Evolutionary conservation across 306 rosid species (phyloP).

Genomic region (Lathyrus tuberosus): DNA sequence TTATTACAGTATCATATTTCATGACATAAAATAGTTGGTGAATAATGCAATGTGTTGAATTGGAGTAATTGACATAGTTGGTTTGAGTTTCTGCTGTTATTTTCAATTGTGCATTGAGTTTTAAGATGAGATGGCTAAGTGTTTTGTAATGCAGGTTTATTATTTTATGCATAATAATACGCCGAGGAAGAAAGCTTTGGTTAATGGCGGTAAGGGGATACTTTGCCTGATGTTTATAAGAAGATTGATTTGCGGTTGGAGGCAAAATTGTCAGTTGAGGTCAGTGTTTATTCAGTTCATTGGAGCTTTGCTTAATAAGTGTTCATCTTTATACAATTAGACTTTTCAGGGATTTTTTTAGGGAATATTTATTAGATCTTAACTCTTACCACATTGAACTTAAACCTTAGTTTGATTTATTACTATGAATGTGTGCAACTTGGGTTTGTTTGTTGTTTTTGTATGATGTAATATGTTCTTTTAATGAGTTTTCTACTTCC

Average conservation of each 20-base stretch:
- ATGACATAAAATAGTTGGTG: no score
- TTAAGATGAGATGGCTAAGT: neutral
- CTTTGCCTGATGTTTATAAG: neutral
- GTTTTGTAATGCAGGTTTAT: neutral
- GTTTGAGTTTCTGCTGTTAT: neutral
- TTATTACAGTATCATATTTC: no score
- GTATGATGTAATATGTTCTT: slow-evolving; percentile 15
- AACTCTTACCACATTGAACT: neutral
- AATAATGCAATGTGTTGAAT: slow-evolving; percentile 8
- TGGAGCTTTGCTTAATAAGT: no score
- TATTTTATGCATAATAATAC: slow-evolving; percentile 46
- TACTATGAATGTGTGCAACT: neutral
- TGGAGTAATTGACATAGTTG: slow-evolving; percentile 3
- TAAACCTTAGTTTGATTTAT: neutral
- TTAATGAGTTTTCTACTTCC: slow-evolving; percentile 15
- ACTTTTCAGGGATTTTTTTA: neutral
- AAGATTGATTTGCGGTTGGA: slow-evolving; percentile 63
- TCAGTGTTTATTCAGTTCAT: slow-evolving; percentile 42
- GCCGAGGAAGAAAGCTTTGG: slow-evolving; percentile 54
- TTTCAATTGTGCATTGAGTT: slow-evolving; percentile 11
- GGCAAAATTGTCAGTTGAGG: slow-evolving; percentile 74
- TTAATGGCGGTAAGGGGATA: slow-evolving; percentile 22
- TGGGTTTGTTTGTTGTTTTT: neutral
- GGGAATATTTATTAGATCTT: neutral
- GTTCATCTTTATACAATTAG: no score